Base-by-base conservation (phyloP, 2,329 filamentous ascomycete species). In the Fusarium domesticum region DNA sequence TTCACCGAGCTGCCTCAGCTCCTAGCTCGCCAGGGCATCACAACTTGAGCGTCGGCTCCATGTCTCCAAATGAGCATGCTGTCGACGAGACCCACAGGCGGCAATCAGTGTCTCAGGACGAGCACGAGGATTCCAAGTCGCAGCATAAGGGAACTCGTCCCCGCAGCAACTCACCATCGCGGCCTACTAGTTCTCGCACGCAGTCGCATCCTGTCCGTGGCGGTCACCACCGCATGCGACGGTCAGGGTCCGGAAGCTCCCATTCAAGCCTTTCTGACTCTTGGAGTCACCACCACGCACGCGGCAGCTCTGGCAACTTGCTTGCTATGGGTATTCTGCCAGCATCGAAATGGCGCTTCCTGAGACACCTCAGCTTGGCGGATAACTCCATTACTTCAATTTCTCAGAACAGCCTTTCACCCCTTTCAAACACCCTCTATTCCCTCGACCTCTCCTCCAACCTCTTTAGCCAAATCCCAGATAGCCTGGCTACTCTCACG, bases 391-490 rank as follows among this genome's bases (percentile, higher is more conserved):
- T 98, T 51, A 95, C 89, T 6, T 82, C 83, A 5, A 84, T 98
- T 51, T 80, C 85, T 32, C 78, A 84, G 5, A 71, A 81, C 37
- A 89, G 91, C 62, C 75, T 98, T 50, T 76, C 81, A 7, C 92
- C 93, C 14, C 76, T 98, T 39, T 84, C 90, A 32, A 89, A 89
- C 60, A 96, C 89, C 0, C 74, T 98, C 19, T 88, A 92, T 61
- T 97, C 93, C 1, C 77, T 98, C 42, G 93, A 98, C 64, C 73
- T 98, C 36, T 97, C 93, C 1, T 84, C 83, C 39, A 98, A 98
- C 61, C 81, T 96, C 23, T 95, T 98, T 66, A 84, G 83, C n/a
- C 88, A 96, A 65, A 86, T 97, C 42, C 93, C 93, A 1, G 93
- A 97, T 65, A 93, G 88, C 59, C 72, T 98, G 45, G 86, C 91